A percentile compares a stretch with the other conserved stretches of the same genome.
These are phyloP conservation scores for Aspergillus affinis DNA, from an alignment of 495 filamentous ascomycete species.

Conservation along the genomic window DNA sequence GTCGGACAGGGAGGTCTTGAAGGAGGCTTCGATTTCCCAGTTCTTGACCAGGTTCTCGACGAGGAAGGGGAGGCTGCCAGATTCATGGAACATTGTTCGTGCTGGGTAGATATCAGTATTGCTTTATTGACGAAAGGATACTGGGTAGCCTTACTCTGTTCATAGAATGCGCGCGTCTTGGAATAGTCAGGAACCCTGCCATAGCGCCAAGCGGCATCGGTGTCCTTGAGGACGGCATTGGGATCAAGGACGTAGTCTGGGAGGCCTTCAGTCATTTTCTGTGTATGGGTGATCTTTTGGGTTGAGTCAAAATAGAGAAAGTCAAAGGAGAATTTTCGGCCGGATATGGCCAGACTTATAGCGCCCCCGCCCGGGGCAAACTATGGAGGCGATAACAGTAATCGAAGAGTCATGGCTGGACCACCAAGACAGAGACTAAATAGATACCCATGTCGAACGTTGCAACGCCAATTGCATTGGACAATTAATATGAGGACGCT, in stretches of 20 bases:
- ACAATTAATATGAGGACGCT: neutral
- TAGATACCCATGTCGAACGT: neutral
- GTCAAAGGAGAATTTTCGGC: neutral
- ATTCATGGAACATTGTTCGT: conserved; percentile 52
- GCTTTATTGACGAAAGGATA: neutral
- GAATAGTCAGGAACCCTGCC: conserved; percentile 59
- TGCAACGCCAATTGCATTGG: neutral
- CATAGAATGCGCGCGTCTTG: conserved; percentile 53
- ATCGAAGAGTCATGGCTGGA: neutral
- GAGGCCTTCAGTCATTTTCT: conserved; percentile 21
- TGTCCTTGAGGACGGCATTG: conserved; percentile 58
- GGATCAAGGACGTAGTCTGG: conserved; percentile 62
- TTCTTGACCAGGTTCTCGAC: conserved; percentile 72
- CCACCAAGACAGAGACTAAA: neutral
- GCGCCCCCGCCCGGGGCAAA: neutral
- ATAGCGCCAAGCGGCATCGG: conserved; percentile 55
- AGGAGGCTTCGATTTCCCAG: conserved; percentile 70
- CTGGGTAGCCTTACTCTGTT: too few relatives aligned
- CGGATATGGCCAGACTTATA: neutral
- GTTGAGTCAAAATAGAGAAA: neutral
- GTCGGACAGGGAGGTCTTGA: conserved; percentile 58
- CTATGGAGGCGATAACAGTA: neutral
- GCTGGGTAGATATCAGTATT: conserved; percentile 33
- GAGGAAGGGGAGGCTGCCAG: conserved; percentile 54
- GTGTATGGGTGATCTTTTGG: neutral